phyloP scores from a whole-genome alignment of 2,329 filamentous ascomycete genomes.

The Aureobasidium sp. region DNA sequence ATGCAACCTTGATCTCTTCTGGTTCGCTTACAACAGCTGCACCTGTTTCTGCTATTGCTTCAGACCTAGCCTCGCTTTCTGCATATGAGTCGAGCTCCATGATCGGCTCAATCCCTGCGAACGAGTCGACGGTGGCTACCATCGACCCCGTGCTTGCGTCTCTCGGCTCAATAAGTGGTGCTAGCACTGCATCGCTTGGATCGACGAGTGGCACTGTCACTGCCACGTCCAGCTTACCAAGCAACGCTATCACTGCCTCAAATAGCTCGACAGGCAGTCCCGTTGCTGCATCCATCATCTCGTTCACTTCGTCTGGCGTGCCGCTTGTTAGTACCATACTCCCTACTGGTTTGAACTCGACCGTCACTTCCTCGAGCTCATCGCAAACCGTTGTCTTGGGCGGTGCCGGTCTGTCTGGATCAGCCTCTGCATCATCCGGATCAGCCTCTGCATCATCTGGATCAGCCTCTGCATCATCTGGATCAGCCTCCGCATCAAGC shows the following conservation, averaged over 20 bases:
- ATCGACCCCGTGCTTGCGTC: not conserved
- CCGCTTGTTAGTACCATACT: not conserved
- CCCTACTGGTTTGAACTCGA: not conserved
- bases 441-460: too few relatives aligned
- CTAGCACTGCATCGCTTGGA: not conserved
- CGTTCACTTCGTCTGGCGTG: not conserved
- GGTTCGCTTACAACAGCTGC: slow-evolving; percentile 19
- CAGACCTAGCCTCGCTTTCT: not conserved
- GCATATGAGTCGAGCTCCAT: not conserved
- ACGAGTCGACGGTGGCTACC: not conserved
- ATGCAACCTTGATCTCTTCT: not conserved
- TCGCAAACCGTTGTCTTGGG: not conserved
- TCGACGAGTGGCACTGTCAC: too few relatives aligned
- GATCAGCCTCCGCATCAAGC: too few relatives aligned
- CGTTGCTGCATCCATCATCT: not conserved
- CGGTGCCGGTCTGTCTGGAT: not conserved
- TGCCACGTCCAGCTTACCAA: not conserved
- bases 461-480: too few relatives aligned
- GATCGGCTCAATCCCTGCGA: not conserved
- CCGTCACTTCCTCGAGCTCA: not conserved
- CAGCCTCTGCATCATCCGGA: not conserved
- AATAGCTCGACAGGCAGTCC: not conserved
- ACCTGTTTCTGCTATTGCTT: slow-evolving; percentile 23
- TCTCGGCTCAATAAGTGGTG: not conserved
- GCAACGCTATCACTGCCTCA: not conserved